Evolutionary conservation across 257 asterid genomes (phyloP).

Genomic region (Knoxia roxburghii): DNA sequence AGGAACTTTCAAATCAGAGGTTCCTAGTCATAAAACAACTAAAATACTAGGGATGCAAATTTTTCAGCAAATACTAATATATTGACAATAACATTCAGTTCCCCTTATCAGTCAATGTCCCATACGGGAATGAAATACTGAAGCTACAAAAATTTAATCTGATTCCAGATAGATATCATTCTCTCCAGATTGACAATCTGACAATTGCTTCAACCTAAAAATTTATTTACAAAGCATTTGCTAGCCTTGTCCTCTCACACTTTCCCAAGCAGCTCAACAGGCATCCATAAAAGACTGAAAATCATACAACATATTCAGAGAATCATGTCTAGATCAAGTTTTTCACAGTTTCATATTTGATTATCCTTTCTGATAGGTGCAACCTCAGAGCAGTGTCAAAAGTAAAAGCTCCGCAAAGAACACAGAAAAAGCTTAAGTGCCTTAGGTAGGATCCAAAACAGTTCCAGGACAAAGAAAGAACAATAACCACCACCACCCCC

Average conservation of each 20-base stretch:
- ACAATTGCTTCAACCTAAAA: background rate
- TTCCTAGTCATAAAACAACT: background rate
- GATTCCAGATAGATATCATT: background rate
- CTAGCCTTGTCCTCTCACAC: background rate
- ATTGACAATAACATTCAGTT: background rate
- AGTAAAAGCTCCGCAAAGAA: background rate
- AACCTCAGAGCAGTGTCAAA: background rate
- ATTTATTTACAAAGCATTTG: background rate
- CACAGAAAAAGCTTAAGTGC: background rate
- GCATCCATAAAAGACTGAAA: background rate
- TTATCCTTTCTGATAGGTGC: background rate
- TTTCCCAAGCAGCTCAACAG: background rate
- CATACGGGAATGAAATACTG: background rate
- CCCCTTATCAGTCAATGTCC: background rate
- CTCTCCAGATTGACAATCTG: background rate
- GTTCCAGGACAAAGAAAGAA: background rate
- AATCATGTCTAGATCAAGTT: background rate
- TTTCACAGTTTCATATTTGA: too few relatives aligned
- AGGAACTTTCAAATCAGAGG: background rate
- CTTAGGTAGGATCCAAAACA: constrained; percentile 20
- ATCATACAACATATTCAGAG: background rate
- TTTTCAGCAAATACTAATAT: background rate
- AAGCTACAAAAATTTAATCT: background rate
- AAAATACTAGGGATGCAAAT: background rate
- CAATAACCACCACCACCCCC: too few relatives aligned